Base-by-base conservation (phyloP, 2,329 filamentous ascomycete species). In the Aspergillus luchuensis region DNA sequence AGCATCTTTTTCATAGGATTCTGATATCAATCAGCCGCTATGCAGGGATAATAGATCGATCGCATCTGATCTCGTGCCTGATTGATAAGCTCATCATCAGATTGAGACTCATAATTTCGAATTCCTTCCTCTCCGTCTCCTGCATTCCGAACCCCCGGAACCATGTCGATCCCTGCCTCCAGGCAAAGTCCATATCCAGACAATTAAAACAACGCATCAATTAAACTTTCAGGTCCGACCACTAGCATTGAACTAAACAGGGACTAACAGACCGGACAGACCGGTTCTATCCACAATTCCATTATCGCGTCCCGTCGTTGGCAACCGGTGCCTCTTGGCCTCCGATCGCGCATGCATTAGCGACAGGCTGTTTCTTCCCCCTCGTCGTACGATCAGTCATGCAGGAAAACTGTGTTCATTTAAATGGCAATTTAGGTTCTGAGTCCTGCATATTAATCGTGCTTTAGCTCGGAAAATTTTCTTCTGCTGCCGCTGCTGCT, bases 281-380 rank as follows among this genome's bases (percentile, higher is more conserved):
- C 15, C 23, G 47, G 25, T 28, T 45, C 41, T 19, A 45, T 45
- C 41, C 41, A 45, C 41, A 23, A 33, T 30, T 5, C n/a, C 8
- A 30, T 19, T 10, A 17, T 17, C n/a, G 30, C 47, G 17, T 36
- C 23, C 47, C 25, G n/a, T 50, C 47, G 47, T 33, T 17, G 28
- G 47, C 47, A 50, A 45, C 47, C 47, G 47, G 47, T 50, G 33
- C 15, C n/a, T 50, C 47, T 50, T 50, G 47, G 47, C 47, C 25
- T 50, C 47, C 47, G 47, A 50, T 50, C 47, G 47, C 47, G 47
- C 47, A 28, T 36, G 47, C 15, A 15, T 50, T 50, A 50, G 47
- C 25, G 47, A 50, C n/a, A 19, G 30, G 47, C 47, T 28, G 25
- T 28, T 28, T 28, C 47, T 50, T 30, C 15, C 25, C 30, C 25